phyloP scores from a whole-genome alignment of 306 rosid genomes.

The Arachis stenosperma region DNA sequence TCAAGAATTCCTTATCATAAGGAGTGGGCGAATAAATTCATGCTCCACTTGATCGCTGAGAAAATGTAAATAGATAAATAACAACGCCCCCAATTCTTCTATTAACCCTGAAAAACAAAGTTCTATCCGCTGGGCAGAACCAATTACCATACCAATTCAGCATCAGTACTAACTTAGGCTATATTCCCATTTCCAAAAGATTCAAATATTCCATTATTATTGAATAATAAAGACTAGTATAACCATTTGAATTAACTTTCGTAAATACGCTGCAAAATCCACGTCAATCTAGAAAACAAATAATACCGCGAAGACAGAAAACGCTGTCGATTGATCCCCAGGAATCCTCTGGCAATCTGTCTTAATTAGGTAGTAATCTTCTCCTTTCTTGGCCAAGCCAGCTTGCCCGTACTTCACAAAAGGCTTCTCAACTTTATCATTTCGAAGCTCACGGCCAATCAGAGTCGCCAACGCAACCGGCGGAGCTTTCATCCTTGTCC shows the following conservation, averaged over 20 bases:
- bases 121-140: conserved; percentile 22
- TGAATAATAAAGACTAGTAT: no score
- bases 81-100: conserved; percentile 27
- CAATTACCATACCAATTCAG: conserved; percentile 9
- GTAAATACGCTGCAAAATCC: neutral
- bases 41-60: conserved; percentile 39
- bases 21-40: conserved; percentile 39
- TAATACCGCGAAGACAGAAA: conserved; percentile 93
- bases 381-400: conserved; percentile 98
- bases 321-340: conserved; percentile 70
- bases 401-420: conserved; percentile 93
- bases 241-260: neutral
- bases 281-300: conserved; percentile 32
- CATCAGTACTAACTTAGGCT: neutral
- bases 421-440: conserved; percentile 76
- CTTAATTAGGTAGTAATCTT: conserved; percentile 89
- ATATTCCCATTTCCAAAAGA: conserved; percentile 33
- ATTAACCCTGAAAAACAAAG: conserved; percentile 26
- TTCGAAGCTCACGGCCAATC: conserved; percentile 91
- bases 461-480: conserved; percentile 90
- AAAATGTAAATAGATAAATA: conserved; percentile 43
- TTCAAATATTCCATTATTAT: neutral
- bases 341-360: conserved; percentile 78
- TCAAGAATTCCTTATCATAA: conserved; percentile 52
- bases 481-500: conserved; percentile 53